Conservation (phyloP, 768 basidiomycete species). For the Symmetrospora coprosmae region DNA sequence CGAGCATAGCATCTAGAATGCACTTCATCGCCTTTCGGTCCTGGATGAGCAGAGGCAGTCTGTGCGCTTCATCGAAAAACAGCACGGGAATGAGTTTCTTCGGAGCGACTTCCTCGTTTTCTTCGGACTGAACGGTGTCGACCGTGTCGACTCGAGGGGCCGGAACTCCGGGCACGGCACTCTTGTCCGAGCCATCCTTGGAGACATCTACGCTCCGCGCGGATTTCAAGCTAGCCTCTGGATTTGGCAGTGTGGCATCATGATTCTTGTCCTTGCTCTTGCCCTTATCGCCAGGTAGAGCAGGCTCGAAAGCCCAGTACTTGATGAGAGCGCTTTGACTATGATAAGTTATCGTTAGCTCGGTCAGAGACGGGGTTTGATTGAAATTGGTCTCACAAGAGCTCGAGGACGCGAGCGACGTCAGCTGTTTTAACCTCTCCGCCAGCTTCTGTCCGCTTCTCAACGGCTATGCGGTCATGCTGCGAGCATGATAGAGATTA, state of each 20-base stretch:
- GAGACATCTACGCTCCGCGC: no score
- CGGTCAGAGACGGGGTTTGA: no score
- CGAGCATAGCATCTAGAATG: conserved; percentile 68
- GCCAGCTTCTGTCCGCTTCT: conserved; percentile 46
- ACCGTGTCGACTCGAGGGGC: no score
- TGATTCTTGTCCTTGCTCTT: no score
- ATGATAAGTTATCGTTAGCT: neutral
- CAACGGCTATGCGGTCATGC: conserved; percentile 63
- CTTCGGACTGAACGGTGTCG: no score
- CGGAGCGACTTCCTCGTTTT: conserved; percentile 38
- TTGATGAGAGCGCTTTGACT: conserved; percentile 52
- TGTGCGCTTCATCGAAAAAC: conserved; percentile 76
- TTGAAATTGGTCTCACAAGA: conserved; percentile 2
- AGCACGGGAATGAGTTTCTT: conserved; percentile 62
- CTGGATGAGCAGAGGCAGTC: conserved; percentile 58
- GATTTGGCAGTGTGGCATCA: no score
- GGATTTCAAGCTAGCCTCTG: neutral
- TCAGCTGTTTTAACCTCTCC: conserved; percentile 56
- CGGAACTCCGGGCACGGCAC: no score
- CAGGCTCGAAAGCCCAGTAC: conserved; percentile 55
- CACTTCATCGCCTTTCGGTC: conserved; percentile 70
- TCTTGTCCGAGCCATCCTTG: conserved; percentile 18
- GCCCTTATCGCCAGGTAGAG: neutral
- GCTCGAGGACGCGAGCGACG: conserved; percentile 50
- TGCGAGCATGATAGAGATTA: conserved; percentile 35